Base-by-base conservation (phyloP, 768 basidiomycete genomes). In the Paxillus involutus region DNA sequence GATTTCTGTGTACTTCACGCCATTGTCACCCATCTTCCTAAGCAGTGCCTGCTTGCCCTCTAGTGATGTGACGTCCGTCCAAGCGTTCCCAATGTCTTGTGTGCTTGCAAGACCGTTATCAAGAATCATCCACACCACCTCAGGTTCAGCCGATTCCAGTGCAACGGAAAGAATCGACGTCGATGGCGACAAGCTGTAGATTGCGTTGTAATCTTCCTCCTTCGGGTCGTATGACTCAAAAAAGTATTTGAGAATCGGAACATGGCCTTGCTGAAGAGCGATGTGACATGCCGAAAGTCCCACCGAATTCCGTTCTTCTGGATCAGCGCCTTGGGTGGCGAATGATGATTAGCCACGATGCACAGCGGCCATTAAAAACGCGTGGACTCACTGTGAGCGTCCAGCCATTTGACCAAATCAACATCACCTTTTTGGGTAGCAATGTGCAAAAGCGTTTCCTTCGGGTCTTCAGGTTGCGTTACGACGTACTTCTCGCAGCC, bases 391-490 rank as follows among this genome's bases (percentile, higher is more conserved):
- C 89, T 82, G 65, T 91, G 88, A 5, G 80, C 75, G 69, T 85
- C 80, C 12, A 91, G 78, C 88, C 88, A 91, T 59, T 80, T 67
- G 8, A 87, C 76, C 49, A 91, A 69, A 19, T 78, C 79, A 7
- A 70, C 59, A 69, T 90, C 79, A 10, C 83, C 85, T 51, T 75
- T 72, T 51, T 66, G 70, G 3, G 80, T 76, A 47, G 81, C 84
- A 52, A 92, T 86, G 61, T 91, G 89, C 50, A 86, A 67, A 11
- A 92, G 72, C 37, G 88, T 88, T 70, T 91, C 84, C 58, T 73
- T 71, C n/a, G 74, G 75, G 69, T 89, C 87, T 53, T 74, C 60
- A 11, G 82, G 81, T 4, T 58, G 56, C 11, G 37, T 57, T 55
- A 75, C 68, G 44, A 82, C 75, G 59, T 83, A 83, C 48, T 73